Base-by-base conservation (phyloP, 2,329 filamentous ascomycete species). In the Diplodia corticola region DNA sequence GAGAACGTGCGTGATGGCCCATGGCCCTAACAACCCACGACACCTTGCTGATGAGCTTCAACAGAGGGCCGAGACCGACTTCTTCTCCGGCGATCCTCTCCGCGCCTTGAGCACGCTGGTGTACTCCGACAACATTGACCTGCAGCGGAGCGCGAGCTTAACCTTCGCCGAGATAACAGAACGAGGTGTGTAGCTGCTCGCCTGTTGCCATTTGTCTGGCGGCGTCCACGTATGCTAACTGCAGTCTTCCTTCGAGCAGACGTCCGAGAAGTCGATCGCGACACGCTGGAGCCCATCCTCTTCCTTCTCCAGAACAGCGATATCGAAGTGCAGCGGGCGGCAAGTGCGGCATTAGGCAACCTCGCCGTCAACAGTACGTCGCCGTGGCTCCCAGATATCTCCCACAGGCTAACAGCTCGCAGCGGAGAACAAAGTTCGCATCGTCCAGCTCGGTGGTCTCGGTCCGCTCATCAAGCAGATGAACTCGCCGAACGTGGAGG, bases 81-180 rank as follows among this genome's bases (percentile, higher is more conserved):
- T 99, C 87, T 99, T 99, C 81, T 90, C 91, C 44, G 95, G 95
- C 80, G 93, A 97, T 76, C 95, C 95, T 53, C 88, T 99, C 67
- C 91, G 91, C 80, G 94, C 95, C 53, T 83, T 99, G 66, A 97
- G 92, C 80, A 99, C 94, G 13, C 86, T 99, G 28, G 95, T 99
- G 67, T 99, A 97, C 79, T 99, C 95, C 67, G 93, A 98, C 80
- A 99, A 99, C 81, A 93, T 99, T 77, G 95, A 99, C 78, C 85
- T 99, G 63, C 95, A 99, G 82, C 88, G 95, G 71, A 98, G 95
- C 81, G 95, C 95, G 63, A 98, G 94, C 78, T 86, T 99, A 79
- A 99, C 95, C 2, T 99, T 99, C 84, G 95, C 95, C 68, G 95
- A 99, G 79, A 99, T 99, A 72, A 99, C 95, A 46, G 95, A 99